Base-by-base conservation (phyloP, 2,329 filamentous ascomycete species). In the Pseudocercospora fijiensis region DNA sequence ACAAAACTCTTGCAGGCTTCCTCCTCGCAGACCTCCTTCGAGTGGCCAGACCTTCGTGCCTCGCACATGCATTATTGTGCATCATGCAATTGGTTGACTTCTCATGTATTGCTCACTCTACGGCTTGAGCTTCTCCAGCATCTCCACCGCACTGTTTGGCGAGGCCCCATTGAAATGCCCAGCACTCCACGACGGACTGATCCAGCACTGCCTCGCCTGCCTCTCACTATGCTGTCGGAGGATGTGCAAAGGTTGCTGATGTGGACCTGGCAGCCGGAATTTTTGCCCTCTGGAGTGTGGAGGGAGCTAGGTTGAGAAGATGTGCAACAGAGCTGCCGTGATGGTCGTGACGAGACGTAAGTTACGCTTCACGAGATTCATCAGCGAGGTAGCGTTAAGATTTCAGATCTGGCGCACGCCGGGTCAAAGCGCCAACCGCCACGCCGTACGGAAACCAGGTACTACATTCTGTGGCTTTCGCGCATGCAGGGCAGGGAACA, bases 321-420 rank as follows among this genome's bases (percentile, higher is more conserved):
- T 47, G 30, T 27, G 45, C 41, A 27, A 27, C 57, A 22, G 26
- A 24, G 20, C 41, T 58, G 57, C 57, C 49, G 30, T 37, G 33
- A 58, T 58, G n/a, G n/a, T n/a, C n/a, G n/a, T n/a, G n/a, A n/a
- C n/a, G n/a, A n/a, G n/a, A n/a, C n/a, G n/a, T n/a, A n/a, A n/a
- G n/a, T n/a, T n/a, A n/a, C 11, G 7, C 8, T 24, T 53, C 16
- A 24, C 16, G 37, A 18, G n/a, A 20, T 41, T 30, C 10, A 49
- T 3, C 3, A 27, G 49, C 24, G 49, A 53, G 10, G 49, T 53
- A 53, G 26, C 11, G 10, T 41, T 55, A 55, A 63, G 56, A 63
- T 63, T 63, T 49, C 57, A 63, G 57, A 60, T 63, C 43, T 56
- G 26, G 51, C 59, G 33, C 52, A 28, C 22, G 43, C 43, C 37